Evolutionary conservation across 1,284 basidiomycete genomes (phyloP).

Genomic region (Malassezia sympodialis): DNA sequence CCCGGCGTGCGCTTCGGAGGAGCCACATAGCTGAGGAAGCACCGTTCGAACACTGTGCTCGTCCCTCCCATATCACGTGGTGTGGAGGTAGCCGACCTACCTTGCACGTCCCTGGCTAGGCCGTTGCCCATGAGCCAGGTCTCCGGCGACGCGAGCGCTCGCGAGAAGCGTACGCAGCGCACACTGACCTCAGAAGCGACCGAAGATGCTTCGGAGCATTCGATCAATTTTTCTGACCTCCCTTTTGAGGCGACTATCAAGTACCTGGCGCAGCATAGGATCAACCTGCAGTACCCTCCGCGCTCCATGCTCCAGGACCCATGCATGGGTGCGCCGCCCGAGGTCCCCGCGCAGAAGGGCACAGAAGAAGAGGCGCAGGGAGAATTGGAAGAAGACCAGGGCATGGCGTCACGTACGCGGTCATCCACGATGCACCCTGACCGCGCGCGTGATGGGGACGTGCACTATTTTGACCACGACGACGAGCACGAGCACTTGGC

Average conservation of each 20-base stretch:
- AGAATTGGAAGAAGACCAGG: background rate
- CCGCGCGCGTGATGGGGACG: background rate
- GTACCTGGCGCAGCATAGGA: slow-evolving; percentile 10
- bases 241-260: slow-evolving; percentile 8
- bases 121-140: slow-evolving; percentile 12
- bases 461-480: slow-evolving; percentile 6
- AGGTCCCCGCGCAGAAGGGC: background rate
- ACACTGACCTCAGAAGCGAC: background rate
- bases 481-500: slow-evolving; percentile 9
- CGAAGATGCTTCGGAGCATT: background rate
- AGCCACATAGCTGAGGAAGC: background rate
- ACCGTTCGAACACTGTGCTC: background rate
- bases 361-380: background rate
- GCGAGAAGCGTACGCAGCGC: slow-evolving; percentile 7
- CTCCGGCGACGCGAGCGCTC: background rate
- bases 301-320: slow-evolving; percentile 9
- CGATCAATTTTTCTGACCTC: slow-evolving; percentile 11
- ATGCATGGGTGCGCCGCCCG: background rate
- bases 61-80: background rate
- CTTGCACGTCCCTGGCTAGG: background rate
- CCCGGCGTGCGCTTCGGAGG: background rate
- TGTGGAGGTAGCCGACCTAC: background rate
- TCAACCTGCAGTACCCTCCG: slow-evolving; percentile 11
- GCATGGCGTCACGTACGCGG: background rate
- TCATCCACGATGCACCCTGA: background rate